Conservation (phyloP, 768 basidiomycete species). For the Podaxis sp. region DNA sequence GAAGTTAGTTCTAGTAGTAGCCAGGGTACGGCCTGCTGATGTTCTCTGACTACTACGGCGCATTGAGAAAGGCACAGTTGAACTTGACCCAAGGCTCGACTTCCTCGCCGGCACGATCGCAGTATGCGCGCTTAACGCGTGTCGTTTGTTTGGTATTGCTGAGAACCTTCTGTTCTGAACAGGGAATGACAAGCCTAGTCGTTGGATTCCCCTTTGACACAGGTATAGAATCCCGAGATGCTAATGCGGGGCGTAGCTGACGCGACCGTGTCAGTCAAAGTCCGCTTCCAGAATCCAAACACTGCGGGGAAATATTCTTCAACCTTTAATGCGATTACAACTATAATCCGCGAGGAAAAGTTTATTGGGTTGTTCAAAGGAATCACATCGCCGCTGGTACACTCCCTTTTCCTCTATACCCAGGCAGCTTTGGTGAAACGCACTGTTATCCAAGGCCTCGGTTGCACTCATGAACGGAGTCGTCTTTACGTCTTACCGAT, state of each 20-base stretch:
- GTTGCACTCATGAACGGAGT: conserved; percentile 80
- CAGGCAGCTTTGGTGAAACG: neutral
- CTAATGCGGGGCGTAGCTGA: neutral
- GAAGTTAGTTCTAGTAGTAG: neutral
- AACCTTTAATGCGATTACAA: conserved; percentile 58
- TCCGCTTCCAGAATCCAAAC: conserved; percentile 68
- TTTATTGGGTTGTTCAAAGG: conserved; percentile 72
- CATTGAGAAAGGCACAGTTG: conserved; percentile 15
- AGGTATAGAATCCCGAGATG: conserved; percentile 15
- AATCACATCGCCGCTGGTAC: conserved; percentile 74
- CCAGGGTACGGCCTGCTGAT: neutral
- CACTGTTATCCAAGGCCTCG: conserved; percentile 42
- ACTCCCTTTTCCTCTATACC: neutral
- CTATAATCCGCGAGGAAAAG: conserved; percentile 68
- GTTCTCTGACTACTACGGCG: neutral
- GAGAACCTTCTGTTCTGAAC: neutral
- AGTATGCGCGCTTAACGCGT: conserved; percentile 18
- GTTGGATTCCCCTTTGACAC: conserved; percentile 80
- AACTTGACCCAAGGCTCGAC: conserved; percentile 62
- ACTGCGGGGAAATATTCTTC: conserved; percentile 55
- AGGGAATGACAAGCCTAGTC: conserved; percentile 63
- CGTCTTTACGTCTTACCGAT: conserved; percentile 81
- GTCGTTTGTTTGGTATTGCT: neutral
- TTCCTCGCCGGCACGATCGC: conserved; percentile 77
- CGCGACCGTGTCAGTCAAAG: conserved; percentile 53